Evolutionary conservation across 2,329 filamentous ascomycete genomes (phyloP).

Genomic region (Proliferodiscus dingleyae): DNA sequence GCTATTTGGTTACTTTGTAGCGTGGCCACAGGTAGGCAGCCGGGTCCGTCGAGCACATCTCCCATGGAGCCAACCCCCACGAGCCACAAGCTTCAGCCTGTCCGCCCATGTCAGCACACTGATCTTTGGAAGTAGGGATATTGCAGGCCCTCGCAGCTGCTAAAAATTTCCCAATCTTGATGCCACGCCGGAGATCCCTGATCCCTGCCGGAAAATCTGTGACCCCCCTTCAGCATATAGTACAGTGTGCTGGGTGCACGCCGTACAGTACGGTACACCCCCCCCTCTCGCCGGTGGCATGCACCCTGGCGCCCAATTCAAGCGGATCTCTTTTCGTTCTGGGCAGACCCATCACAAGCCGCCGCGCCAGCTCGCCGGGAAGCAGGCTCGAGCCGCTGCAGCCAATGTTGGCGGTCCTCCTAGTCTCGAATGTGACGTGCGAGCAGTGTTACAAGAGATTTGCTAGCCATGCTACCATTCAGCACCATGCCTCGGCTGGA

Average conservation of each 20-base stretch:
- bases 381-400: constrained; percentile 21
- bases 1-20: too few species aligned
- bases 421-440: constrained; percentile 22
- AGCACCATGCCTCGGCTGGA: constrained; percentile 13
- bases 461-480: constrained; percentile 20
- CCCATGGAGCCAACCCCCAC: constrained; percentile 11
- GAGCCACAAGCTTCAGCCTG: constrained; percentile 14
- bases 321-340: background rate
- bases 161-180: constrained; percentile 13
- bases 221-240: constrained; percentile 26
- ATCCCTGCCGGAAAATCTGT: constrained; percentile 11
- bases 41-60: too few species aligned
- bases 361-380: constrained; percentile 10
- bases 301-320: constrained; percentile 2
- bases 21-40: too few species aligned
- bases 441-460: constrained; percentile 12
- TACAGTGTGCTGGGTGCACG: constrained; percentile 8
- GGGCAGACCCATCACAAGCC: constrained; percentile 15
- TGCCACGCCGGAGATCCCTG: too few species aligned
- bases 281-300: too few species aligned
- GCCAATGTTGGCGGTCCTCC: constrained; percentile 12
- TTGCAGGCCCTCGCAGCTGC: constrained; percentile 2
- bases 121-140: background rate
- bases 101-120: constrained; percentile 9
- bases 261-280: too few species aligned